Evolutionary conservation across 2,329 filamentous ascomycete species (phyloP).

Genomic region (Penicillium brevicompactum): DNA sequence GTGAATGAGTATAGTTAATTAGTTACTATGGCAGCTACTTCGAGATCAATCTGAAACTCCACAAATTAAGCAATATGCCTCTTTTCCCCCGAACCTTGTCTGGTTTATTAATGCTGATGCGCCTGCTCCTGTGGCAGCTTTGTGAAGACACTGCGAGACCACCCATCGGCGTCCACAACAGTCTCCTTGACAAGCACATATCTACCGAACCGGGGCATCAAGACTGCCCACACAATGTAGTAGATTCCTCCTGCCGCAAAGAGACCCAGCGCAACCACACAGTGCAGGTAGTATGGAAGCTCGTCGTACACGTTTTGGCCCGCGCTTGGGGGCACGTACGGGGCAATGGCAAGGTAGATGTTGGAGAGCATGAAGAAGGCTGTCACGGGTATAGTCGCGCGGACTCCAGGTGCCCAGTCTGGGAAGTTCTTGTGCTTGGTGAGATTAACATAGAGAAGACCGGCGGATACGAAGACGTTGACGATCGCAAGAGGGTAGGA

Average conservation of each 20-base stretch:
- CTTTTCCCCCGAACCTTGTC: not conserved
- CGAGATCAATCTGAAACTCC: not conserved
- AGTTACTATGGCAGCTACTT: no score
- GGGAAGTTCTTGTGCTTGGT: conserved; percentile 41
- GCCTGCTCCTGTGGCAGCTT: conserved; percentile 38
- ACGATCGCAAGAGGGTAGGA: conserved; percentile 49
- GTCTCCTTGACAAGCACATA: conserved; percentile 60
- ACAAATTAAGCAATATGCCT: not conserved
- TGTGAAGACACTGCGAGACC: conserved; percentile 61
- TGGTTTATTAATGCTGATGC: not conserved
- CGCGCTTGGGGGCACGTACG: conserved; percentile 53
- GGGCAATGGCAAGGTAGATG: conserved; percentile 55
- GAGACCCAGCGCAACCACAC: conserved; percentile 54
- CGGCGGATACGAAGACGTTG: conserved; percentile 55
- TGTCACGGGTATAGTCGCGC: conserved; percentile 52
- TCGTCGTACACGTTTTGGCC: conserved; percentile 54
- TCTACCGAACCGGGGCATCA: conserved; percentile 46
- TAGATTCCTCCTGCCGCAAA: conserved; percentile 55
- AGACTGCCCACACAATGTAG: conserved; percentile 54
- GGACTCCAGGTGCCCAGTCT: conserved; percentile 53
- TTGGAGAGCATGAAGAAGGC: conserved; percentile 58
- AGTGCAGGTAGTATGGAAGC: conserved; percentile 58
- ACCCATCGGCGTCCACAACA: conserved; percentile 62
- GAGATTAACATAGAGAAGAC: conserved; percentile 51
- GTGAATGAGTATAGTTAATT: no score